phyloP scores from a whole-genome alignment of 2,329 filamentous ascomycete species.

The Lecanosticta acicola region DNA sequence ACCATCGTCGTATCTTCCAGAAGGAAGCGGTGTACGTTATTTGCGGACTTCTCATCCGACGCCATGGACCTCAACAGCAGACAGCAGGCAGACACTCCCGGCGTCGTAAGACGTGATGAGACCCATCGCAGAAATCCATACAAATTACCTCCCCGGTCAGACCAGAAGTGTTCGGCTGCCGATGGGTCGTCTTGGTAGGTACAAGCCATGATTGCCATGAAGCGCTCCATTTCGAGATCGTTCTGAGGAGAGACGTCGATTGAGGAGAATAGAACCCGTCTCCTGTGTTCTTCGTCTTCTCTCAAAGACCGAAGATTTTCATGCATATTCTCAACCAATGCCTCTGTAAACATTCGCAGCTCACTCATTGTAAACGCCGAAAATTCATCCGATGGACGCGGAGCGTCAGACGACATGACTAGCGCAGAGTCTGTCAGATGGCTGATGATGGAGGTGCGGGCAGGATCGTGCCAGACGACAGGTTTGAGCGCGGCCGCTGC shows the following conservation, averaged over 20 bases:
- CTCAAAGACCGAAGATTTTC: conserved; percentile 83
- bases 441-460: conserved; percentile 72
- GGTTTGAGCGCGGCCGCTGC: conserved; percentile 75
- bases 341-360: conserved; percentile 80
- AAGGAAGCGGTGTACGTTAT: conserved; percentile 80
- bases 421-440: conserved; percentile 78
- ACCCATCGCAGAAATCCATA: conserved; percentile 96
- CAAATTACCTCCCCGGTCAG: conserved; percentile 83
- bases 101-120: conserved; percentile 89
- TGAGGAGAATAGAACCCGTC: conserved; percentile 44
- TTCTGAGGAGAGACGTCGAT: conserved; percentile 31
- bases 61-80: conserved; percentile 91
- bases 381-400: conserved; percentile 67
- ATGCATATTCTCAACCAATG: conserved; percentile 91
- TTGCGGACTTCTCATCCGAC: conserved; percentile 73
- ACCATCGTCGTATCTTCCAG: conserved; percentile 67
- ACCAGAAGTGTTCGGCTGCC: conserved; percentile 84
- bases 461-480: conserved; percentile 81
- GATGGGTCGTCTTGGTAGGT: conserved; percentile 81
- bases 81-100: conserved; percentile 92
- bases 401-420: conserved; percentile 57
- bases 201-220: conserved; percentile 87
- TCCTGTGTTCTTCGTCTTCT: conserved; percentile 82
- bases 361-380: conserved; percentile 69
- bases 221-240: conserved; percentile 67